Evolutionary conservation across 2,329 filamentous ascomycete genomes (phyloP), one percentile per base, ranked within the genome.

Genomic region (Penicillium hesseltinei): DNA sequence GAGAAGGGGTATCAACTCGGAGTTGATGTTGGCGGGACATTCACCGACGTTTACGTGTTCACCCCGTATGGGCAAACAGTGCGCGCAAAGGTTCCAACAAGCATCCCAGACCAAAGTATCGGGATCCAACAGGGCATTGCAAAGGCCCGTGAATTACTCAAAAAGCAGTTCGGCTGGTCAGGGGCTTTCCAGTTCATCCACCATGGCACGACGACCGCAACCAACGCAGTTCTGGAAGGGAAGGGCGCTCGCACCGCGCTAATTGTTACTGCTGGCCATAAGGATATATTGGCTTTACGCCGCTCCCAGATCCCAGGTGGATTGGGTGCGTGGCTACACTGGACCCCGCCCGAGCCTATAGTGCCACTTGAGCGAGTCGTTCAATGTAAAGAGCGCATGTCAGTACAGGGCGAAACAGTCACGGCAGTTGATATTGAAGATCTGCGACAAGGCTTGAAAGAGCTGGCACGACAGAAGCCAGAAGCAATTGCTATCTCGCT

Each of bases 231-330:
- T 21, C 71, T 81, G 2, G 79, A 82, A 61, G 77, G 76, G 23
- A 81, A 81, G 58, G 80, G 80, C 27, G 78, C 76, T n/a, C 76
- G 75, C 31, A 74, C 78, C 1, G 79, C 73, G 1, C 69, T 81
- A 1, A 69, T 82, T 31, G 77, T 81, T 11, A 81, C 80, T 1
- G 72, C 75, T 2, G 79, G 80, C 4, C 79, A 81, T 67, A 81
- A 80, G 59, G 79, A 81, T 61, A 75, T 81, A 44, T 67, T 82
- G 48, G 75, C 75, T 0, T 68, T 79, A 11, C 70, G 79, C 9
- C 71, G 80, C 27, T 80, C 77, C 21, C 79, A 82, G 54, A 81
- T 82, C n/a, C 79, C 80, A 0, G 80, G 80, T 4, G 78, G 78
- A 3, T 66, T 82, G 10, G 80, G 78, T 1, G 78, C 77, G 11